Conservation (phyloP, 176 grass and related monocot genomes). For the Carex cristatella region DNA sequence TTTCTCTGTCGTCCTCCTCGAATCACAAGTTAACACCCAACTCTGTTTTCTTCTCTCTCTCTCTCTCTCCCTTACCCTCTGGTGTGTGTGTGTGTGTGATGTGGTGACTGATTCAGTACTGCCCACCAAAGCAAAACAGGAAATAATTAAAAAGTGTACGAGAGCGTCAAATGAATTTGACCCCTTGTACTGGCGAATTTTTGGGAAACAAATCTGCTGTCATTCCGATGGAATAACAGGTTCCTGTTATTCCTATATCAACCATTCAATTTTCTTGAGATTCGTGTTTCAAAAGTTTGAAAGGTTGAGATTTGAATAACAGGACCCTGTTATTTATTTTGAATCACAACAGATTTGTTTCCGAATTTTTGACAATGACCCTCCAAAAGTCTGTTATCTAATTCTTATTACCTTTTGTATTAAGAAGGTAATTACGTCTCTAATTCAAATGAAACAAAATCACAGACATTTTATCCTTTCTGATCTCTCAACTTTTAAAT, state of each 20-base stretch:
- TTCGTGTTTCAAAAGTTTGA: too few relatives aligned
- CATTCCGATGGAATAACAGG: too few relatives aligned
- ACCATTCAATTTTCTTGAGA: too few relatives aligned
- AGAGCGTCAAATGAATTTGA: constrained; percentile 6
- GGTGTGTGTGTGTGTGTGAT: not conserved
- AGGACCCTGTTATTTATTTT: too few relatives aligned
- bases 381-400: not conserved
- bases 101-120: constrained; percentile 28
- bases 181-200: not conserved
- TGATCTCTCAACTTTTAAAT: not conserved
- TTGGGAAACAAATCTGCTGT: too few relatives aligned
- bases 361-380: not conserved
- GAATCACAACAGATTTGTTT: too few relatives aligned
- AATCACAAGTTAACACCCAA: constrained; percentile 17
- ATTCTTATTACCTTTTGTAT: not conserved
- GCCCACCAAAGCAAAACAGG: constrained; percentile 32
- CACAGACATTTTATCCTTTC: not conserved
- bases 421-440: not conserved
- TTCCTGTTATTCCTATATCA: too few relatives aligned
- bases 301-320: too few relatives aligned
- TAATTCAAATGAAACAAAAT: not conserved
- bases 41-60: constrained; percentile 2
- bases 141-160: constrained; percentile 22
- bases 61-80: not conserved
- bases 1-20: not conserved